Evolutionary conservation across 2,329 filamentous ascomycete genomes (phyloP).

Genomic region (Phialophora chinensis): DNA sequence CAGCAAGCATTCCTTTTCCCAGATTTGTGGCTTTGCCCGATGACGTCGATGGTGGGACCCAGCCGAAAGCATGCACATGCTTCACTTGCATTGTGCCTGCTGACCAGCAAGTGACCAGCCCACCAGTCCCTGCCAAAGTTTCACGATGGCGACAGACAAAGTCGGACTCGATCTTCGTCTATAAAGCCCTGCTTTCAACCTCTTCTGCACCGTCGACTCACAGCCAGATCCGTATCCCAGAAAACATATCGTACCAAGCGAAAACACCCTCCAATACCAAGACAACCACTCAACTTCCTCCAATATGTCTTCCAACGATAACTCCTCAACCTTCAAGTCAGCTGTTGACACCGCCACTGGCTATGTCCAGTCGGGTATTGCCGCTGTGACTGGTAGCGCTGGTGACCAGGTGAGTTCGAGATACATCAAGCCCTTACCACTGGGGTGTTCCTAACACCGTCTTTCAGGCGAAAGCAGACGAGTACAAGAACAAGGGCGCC

Average conservation of each 20-base stretch:
- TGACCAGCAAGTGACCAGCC: background rate
- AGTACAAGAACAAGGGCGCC: slow-evolving; percentile 68
- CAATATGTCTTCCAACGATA: slow-evolving; percentile 36
- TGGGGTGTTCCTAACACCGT: background rate
- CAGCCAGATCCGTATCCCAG: background rate
- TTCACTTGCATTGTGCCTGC: slow-evolving; percentile 6
- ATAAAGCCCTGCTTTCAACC: slow-evolving; percentile 12
- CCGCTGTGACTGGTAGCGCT: slow-evolving; percentile 73
- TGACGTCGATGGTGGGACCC: slow-evolving; percentile 21
- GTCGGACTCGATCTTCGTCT: slow-evolving; percentile 1
- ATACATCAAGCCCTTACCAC: background rate
- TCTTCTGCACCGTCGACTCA: background rate
- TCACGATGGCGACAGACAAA: slow-evolving; percentile 11
- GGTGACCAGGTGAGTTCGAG: slow-evolving; percentile 63
- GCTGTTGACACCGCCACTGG: slow-evolving; percentile 76
- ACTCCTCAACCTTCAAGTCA: slow-evolving; percentile 77
- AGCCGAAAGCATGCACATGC: slow-evolving; percentile 3
- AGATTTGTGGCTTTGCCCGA: slow-evolving; percentile 5
- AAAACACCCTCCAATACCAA: slow-evolving; percentile 1
- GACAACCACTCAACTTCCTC: slow-evolving; percentile 8
- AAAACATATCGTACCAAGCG: slow-evolving; percentile 2
- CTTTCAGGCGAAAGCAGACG: slow-evolving; percentile 59
- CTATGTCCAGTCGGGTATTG: slow-evolving; percentile 72
- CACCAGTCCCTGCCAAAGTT: slow-evolving; percentile 1
- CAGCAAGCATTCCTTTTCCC: slow-evolving; percentile 11